Base-by-base conservation (phyloP, 768 basidiomycete genomes). In the Glaciozyma antarctica region DNA sequence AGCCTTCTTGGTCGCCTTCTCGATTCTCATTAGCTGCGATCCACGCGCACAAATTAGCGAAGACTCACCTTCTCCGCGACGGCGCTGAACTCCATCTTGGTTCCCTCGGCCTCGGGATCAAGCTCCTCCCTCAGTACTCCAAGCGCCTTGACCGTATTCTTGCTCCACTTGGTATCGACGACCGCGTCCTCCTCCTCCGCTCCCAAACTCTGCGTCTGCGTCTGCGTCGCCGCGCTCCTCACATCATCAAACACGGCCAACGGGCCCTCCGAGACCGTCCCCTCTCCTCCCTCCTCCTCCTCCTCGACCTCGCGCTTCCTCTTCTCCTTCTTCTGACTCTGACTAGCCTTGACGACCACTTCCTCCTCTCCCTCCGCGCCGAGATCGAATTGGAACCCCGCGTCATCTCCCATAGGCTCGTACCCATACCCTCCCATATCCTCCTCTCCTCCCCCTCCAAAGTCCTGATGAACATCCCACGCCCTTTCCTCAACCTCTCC, bases 81-180 rank as follows among this genome's bases (percentile, higher is more conserved):
- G 49, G 49, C 81, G 79, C 90, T 81, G 73, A 83, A 79, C 48
- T 82, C 82, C 79, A 97, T 97, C 73, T 86, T 88, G 72, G 93
- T 13, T 13, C 17, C 38, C 26, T 52, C 62, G 16, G 62, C 62
- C 34, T 48, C 67, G 19, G 34, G 48, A 41, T 62, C 60, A 3
- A 63, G 38, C 34, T 56, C 51, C 68, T 81, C 81, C 66, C 88
- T 82, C 59, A 94, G 80, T 71, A 94, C 79, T 30, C 82, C 79
- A 45, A 93, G 77, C 1, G 92, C 92, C 74, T 88, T 89, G 61
- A 88, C 81, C 0, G 91, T 95, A 73, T 93, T 93, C 78, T 84
- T 86, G 78, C 89, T 90, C 76, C 88, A 92, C 30, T 38, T 41
- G 55, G 22, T 32, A 26, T 76, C 72, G 17, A 68, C 61, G 63